Evolutionary conservation across 2,329 filamentous ascomycete genomes (phyloP), one percentile per base, ranked within the genome.

Genomic region (Trichoderma polysporum): DNA sequence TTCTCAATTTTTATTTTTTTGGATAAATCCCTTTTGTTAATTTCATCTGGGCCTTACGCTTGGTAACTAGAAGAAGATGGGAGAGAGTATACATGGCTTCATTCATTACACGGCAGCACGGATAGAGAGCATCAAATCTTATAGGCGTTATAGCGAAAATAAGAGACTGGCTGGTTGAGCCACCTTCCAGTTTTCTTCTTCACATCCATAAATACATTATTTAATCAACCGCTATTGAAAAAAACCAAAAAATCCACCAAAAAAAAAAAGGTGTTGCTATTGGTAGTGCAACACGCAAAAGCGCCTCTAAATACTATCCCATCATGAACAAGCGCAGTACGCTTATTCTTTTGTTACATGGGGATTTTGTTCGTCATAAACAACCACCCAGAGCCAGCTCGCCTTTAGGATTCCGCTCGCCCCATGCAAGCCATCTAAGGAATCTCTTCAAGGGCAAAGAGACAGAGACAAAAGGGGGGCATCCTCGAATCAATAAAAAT

Each of bases 141-240:
- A 29, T 17, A 62, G 33, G 49, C 49, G 60, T 63, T 31, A 63
- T n/a, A n/a, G 37, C 49, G 59, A 45, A 19, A 54, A 45, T 27
- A 49, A 65, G 52, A 47, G 8, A 37, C 29, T 5, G 39, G 45
- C 10, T 39, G 2, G 12, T 9, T 19, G n/a, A 39, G 52, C 39
- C 37, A 19, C 29, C 15, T 57, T 33, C 35, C 22, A 25, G 13
- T n/a, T n/a, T 60, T 45, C 41, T 49, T 37, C 45, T 61, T 61
- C 10, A 25, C 31, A 37, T 56, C 35, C 50, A 54, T 63, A 63
- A 22, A 54, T 63, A 63, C 60, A 63, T 54, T 50, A 50, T 50
- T 10, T 17, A 33, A 31, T 8, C 61, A 12, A 15, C 29, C 47
- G 52, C 61, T 56, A 7, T 54, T n/a, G n/a, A n/a, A n/a, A n/a